Evolutionary conservation across 208 protist genomes (phyloP).

Genomic region (Tritrichomonas musculus): DNA sequence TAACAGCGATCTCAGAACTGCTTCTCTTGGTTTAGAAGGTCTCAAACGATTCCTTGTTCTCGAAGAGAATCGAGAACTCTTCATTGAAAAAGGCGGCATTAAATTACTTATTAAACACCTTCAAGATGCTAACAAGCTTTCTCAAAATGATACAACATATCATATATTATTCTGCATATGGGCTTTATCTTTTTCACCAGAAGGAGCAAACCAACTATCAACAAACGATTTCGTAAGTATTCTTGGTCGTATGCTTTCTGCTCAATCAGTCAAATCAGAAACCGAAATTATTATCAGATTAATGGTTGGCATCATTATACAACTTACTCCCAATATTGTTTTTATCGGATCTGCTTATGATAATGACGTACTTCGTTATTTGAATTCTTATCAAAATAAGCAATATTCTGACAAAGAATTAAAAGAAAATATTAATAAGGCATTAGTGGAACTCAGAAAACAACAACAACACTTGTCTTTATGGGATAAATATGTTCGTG

Average conservation of each 20-base stretch:
- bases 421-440: background rate
- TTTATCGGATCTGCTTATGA: background rate
- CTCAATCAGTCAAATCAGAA: background rate
- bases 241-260: background rate
- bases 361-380: background rate
- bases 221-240: background rate
- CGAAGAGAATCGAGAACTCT: background rate
- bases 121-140: background rate
- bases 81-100: background rate
- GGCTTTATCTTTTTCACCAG: background rate
- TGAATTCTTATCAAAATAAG: background rate
- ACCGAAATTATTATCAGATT: background rate
- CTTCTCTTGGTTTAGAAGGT: background rate
- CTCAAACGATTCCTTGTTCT: background rate
- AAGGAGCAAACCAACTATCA: background rate
- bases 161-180: slow-evolving; percentile 21
- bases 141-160: background rate
- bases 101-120: background rate
- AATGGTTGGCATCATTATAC: background rate
- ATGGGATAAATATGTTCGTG: slow-evolving; percentile 17
- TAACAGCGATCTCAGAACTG: background rate
- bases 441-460: background rate
- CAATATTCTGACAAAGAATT: background rate
- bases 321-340: background rate
- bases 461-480: background rate